Evolutionary conservation across 1,139 yeast genomes (phyloP).

Genomic region (Taiozyma onychis): DNA sequence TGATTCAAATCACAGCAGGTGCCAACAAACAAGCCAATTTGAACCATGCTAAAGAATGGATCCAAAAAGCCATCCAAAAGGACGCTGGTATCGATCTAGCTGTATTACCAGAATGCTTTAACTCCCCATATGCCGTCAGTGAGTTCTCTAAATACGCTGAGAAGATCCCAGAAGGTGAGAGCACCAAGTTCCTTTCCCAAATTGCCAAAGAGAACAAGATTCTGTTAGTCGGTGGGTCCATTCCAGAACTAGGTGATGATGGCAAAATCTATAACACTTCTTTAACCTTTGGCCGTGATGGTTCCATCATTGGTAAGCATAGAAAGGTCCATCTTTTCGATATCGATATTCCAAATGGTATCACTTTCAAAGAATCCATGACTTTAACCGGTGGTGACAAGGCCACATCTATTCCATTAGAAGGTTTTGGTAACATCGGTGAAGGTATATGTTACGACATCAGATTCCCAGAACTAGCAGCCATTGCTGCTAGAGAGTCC

Average conservation of each 20-base stretch:
- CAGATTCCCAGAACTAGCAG: conserved; percentile 85
- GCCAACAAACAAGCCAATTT: conserved; percentile 62
- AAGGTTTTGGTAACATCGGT: conserved; percentile 68
- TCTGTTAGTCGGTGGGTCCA: conserved; percentile 81
- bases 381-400: conserved; percentile 73
- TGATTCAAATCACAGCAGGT: conserved; percentile 73
- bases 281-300: conserved; percentile 63
- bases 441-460: conserved; percentile 82
- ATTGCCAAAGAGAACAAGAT: conserved; percentile 60
- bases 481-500: conserved; percentile 61
- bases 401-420: conserved; percentile 68
- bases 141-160: conserved; percentile 87
- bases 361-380: conserved; percentile 76
- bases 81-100: conserved; percentile 41
- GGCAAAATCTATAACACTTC: conserved; percentile 76
- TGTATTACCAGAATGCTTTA: conserved; percentile 72
- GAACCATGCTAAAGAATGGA: conserved; percentile 45
- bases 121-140: conserved; percentile 87
- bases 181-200: conserved; percentile 53
- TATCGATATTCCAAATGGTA: conserved; percentile 84
- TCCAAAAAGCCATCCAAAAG: conserved; percentile 42
- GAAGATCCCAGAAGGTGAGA: conserved; percentile 59
- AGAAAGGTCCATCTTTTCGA: conserved; percentile 88
- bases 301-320: conserved; percentile 77
- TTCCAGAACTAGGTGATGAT: conserved; percentile 66